Evolutionary conservation across 129 eudicot genomes (phyloP).

Genomic region (Oenanthe sinensis): DNA sequence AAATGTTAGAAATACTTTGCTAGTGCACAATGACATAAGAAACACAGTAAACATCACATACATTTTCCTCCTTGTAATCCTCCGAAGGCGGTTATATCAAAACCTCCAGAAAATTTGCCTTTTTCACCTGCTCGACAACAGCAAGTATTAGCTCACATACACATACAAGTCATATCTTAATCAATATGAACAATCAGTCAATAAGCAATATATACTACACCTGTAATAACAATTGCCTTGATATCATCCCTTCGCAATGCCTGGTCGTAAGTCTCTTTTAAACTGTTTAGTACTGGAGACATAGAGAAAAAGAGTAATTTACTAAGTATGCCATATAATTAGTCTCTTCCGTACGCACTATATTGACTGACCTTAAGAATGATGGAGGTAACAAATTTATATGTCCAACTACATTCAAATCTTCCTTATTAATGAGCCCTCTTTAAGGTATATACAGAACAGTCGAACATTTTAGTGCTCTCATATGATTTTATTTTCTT

Average conservation of each 20-base stretch:
- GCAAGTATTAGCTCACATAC: background rate
- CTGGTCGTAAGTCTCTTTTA: conserved; percentile 63
- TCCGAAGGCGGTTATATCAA: conserved; percentile 76
- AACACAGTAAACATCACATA: conserved; percentile 16
- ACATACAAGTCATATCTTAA: background rate
- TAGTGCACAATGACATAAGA: background rate
- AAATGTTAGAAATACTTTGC: background rate
- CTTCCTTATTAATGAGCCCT: background rate
- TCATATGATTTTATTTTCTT: background rate
- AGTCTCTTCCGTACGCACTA: background rate
- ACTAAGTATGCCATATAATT: background rate
- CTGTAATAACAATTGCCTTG: conserved; percentile 94
- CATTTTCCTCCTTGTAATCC: conserved; percentile 63
- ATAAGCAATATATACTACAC: conserved; percentile 28
- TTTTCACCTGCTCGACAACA: conserved; percentile 56
- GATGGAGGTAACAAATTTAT: background rate
- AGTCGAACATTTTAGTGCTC: background rate
- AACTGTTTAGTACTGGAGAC: conserved; percentile 63
- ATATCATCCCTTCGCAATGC: conserved; percentile 82
- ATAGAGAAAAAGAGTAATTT: background rate
- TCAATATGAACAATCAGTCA: background rate
- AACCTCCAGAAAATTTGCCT: conserved; percentile 97
- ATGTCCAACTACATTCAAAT: background rate
- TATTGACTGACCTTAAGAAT: background rate
- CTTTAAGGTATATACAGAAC: background rate